Evolutionary conservation across 805 yeast species (phyloP), one percentile per base, ranked within the genome.

Genomic region (Scheffersomyces lignosus): DNA sequence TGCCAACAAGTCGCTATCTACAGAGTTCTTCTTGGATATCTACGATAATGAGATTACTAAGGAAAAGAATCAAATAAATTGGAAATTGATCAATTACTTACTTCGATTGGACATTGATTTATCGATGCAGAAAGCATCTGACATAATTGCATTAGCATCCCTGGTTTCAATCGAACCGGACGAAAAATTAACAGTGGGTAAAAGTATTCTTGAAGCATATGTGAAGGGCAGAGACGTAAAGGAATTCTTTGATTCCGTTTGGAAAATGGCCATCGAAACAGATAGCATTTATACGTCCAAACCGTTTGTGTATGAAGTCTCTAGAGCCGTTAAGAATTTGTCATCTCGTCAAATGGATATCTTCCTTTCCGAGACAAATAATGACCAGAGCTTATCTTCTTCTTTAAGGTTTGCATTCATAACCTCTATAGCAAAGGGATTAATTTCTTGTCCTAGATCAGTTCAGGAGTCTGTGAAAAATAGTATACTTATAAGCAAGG

Each of bases 151-250:
- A 1, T 44, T 31, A 6, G 30, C 49, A 5, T 37, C 43, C 3
- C 12, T 27, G 3, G 18, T n/a, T 14, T 24, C 30, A 22, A 37
- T 34, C 29, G 31, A 15, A 34, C n/a, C 17, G 17, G 23, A 24
- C 10, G 17, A 14, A 29, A n/a, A 10, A 31, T 35, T 15, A 26
- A 41, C 8, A 1, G 45, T 66, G 2, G 58, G 58, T 4, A 41
- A 36, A n/a, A 60, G 62, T 30, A 36, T 78, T n/a, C 55, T 75
- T 1, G 58, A 64, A 12, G 74, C 82, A 15, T 76, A 70, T 51
- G 61, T 69, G 8, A 74, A 66, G 46, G 80, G 81, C 3, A 76
- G 90, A 66, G 87, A 81, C 37, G 60, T 78, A 18, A 58, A 57
- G 3, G 51, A 60, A 3, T 83, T 83, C 44, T 62, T 77, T 33